phyloP scores from a whole-genome alignment of 1,139 yeast genomes.

The Candida sanyaensis region DNA sequence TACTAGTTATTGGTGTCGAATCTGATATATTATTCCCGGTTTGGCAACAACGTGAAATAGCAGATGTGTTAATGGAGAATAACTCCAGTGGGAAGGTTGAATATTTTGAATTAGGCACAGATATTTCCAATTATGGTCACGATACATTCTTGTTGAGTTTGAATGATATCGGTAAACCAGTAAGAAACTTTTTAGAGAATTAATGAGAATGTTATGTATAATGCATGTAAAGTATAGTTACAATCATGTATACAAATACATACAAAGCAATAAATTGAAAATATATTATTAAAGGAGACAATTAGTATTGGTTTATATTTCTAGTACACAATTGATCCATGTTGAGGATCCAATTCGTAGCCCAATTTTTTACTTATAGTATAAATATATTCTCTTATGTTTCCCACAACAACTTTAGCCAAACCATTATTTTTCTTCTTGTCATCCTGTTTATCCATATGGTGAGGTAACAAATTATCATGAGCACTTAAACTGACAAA shows the following conservation, averaged over 20 bases:
- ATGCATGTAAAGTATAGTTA: too few relatives aligned
- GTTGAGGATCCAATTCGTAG: slow-evolving; percentile 61
- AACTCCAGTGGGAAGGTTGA: slow-evolving; percentile 37
- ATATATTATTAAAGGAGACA: too few relatives aligned
- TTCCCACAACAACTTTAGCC: slow-evolving; percentile 63
- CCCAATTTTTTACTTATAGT: slow-evolving; percentile 56
- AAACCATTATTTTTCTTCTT: slow-evolving; percentile 38
- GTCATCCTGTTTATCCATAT: slow-evolving; percentile 31
- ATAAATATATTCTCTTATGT: slow-evolving; percentile 52
- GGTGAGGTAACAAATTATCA: slow-evolving; percentile 81
- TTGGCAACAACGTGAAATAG: slow-evolving; percentile 90
- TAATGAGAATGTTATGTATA: neutral
- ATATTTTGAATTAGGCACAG: slow-evolving; percentile 75
- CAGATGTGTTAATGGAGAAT: slow-evolving; percentile 51
- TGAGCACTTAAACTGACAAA: slow-evolving; percentile 92
- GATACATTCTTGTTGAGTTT: slow-evolving; percentile 84
- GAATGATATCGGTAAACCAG: slow-evolving; percentile 78
- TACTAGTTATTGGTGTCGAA: slow-evolving; percentile 85
- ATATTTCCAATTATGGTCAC: slow-evolving; percentile 81
- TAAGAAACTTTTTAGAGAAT: slow-evolving; percentile 53
- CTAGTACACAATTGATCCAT: slow-evolving; percentile 47
- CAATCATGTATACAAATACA: neutral
- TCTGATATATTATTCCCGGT: slow-evolving; percentile 90
- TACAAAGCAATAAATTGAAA: neutral
- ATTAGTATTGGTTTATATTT: neutral